Conservation (phyloP, 768 basidiomycete genomes). For the Boletus sp. region DNA sequence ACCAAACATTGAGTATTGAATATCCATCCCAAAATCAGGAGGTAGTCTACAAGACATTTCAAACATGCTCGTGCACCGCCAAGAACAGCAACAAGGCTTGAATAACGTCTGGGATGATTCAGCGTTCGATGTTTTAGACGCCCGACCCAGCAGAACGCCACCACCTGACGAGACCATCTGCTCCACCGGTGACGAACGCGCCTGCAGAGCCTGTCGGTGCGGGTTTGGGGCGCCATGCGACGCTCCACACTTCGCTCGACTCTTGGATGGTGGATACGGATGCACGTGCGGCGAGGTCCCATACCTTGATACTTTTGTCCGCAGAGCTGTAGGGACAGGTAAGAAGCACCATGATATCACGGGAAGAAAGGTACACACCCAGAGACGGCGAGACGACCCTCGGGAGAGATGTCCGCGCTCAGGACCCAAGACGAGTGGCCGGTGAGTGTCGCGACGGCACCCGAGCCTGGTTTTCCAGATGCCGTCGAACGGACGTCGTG, state of each 20-base stretch:
- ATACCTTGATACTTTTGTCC: constrained; percentile 83
- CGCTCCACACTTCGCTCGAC: constrained; percentile 79
- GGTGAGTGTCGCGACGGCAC: constrained; percentile 79
- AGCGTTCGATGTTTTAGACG: constrained; percentile 1
- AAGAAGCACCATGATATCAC: background rate
- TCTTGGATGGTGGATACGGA: constrained; percentile 79
- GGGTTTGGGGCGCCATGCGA: constrained; percentile 73
- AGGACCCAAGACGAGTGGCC: constrained; percentile 94
- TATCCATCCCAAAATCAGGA: background rate
- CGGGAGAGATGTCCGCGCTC: constrained; percentile 77
- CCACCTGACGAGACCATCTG: constrained; percentile 74
- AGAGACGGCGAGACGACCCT: constrained; percentile 74
- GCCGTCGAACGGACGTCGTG: constrained; percentile 82
- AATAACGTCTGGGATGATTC: background rate
- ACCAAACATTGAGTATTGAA: background rate
- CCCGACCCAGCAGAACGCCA: constrained; percentile 69
- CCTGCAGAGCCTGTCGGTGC: constrained; percentile 54
- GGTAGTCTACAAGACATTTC: constrained; percentile 1
- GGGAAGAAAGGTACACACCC: constrained; percentile 51
- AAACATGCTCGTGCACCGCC: background rate
- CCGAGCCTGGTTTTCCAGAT: constrained; percentile 58
- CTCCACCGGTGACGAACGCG: constrained; percentile 69
- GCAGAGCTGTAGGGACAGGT: constrained; percentile 54
- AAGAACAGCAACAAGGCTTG: background rate
- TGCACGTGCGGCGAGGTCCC: constrained; percentile 76